Evolutionary conservation across 768 basidiomycete genomes (phyloP).

Genomic region (Cyathus striatus): DNA sequence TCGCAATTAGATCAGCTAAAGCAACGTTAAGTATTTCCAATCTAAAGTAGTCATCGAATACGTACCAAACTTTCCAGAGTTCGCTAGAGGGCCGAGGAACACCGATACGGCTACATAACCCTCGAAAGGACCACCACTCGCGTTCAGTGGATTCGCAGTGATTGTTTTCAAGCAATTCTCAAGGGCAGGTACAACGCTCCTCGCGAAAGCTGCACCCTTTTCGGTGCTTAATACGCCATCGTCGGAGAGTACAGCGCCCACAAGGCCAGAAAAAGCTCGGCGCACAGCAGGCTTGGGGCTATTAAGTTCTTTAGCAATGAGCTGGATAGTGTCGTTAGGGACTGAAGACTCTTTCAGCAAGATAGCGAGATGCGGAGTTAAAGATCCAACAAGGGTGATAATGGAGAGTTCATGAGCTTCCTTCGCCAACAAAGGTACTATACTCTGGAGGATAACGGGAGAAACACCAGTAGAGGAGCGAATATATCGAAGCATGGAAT

Average conservation of each 20-base stretch:
- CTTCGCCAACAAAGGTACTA: slow-evolving; percentile 48
- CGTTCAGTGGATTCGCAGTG: slow-evolving; percentile 52
- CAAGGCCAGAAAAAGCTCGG: slow-evolving; percentile 56
- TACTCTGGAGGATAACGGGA: slow-evolving; percentile 37
- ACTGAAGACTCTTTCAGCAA: slow-evolving; percentile 42
- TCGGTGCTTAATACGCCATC: slow-evolving; percentile 32
- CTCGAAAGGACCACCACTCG: slow-evolving; percentile 68
- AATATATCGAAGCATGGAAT: slow-evolving; percentile 65
- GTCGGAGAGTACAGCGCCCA: slow-evolving; percentile 49
- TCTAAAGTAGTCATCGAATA: slow-evolving; percentile 8
- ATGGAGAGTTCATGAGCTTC: slow-evolving; percentile 74
- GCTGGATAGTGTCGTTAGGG: slow-evolving; percentile 33
- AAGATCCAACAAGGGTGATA: slow-evolving; percentile 43
- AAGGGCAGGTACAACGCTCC: slow-evolving; percentile 51
- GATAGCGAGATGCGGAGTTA: slow-evolving; percentile 56
- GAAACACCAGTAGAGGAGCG: slow-evolving; percentile 38
- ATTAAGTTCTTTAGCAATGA: slow-evolving; percentile 70
- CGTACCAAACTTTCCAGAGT: slow-evolving; percentile 50
- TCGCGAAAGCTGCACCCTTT: slow-evolving; percentile 47
- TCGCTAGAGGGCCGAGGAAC: slow-evolving; percentile 56
- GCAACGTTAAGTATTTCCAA: slow-evolving; percentile 3
- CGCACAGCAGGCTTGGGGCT: slow-evolving; percentile 56
- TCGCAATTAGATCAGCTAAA: slow-evolving; percentile 39
- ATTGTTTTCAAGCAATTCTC: slow-evolving; percentile 68
- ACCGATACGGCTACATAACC: slow-evolving; percentile 75